These are phyloP conservation scores for Adiantum capillusveneris DNA, from an alignment of 75 land plant species.

Conservation along the genomic window DNA sequence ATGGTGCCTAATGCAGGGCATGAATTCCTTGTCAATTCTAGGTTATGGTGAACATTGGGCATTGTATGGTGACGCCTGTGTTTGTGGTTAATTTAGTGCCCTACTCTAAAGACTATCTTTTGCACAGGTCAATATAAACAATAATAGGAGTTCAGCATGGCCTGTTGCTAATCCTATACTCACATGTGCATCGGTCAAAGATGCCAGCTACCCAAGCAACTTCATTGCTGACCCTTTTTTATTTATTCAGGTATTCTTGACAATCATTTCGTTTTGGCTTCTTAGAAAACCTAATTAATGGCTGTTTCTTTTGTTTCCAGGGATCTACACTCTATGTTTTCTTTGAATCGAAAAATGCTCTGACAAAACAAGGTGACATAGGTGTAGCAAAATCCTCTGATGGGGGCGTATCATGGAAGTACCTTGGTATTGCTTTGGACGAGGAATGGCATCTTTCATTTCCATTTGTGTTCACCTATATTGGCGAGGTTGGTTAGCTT, in stretches of 20 bases:
- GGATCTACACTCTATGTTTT: slow-evolving; percentile 61
- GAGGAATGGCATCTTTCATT: slow-evolving; percentile 94
- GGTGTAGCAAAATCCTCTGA: slow-evolving; percentile 81
- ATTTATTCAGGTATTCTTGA: slow-evolving; percentile 43
- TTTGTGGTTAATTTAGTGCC: too few species aligned
- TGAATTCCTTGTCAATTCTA: too few species aligned
- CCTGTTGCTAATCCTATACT: slow-evolving; percentile 91
- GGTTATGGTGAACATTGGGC: too few species aligned
- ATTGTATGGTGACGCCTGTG: too few species aligned
- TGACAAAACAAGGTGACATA: slow-evolving; percentile 85
- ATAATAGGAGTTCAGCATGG: slow-evolving; percentile 68
- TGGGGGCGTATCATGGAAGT: slow-evolving; percentile 73
- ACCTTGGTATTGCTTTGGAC: slow-evolving; percentile 70
- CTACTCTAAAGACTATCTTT: too few species aligned
- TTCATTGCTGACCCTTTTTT: slow-evolving; percentile 96
- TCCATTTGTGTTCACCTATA: slow-evolving; percentile 66
- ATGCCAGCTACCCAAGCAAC: slow-evolving; percentile 72
- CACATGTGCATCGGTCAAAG: slow-evolving; percentile 62
- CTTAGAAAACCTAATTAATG: too few species aligned
- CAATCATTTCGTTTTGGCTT: too few species aligned
- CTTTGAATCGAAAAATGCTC: slow-evolving; percentile 83
- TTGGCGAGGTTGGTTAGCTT: slow-evolving; percentile 59
- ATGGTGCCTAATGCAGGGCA: too few species aligned
- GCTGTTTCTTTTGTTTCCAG: slow-evolving; percentile 16
- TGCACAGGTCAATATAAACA: slow-evolving; percentile 43